Conservation (phyloP, 2,329 filamentous ascomycete genomes). For the Fusarium robinianum region DNA sequence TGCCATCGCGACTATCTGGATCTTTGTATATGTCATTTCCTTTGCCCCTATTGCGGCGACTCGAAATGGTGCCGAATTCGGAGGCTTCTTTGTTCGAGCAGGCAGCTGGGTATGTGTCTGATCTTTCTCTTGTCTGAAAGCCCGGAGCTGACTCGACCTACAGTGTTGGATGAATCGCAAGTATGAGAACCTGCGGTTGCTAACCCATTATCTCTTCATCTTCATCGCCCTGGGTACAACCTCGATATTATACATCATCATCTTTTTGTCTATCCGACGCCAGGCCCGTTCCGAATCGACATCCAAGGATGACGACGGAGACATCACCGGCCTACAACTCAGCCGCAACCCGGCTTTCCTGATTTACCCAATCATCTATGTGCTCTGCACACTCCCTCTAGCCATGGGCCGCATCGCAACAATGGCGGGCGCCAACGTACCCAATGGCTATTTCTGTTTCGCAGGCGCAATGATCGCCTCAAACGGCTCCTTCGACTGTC, state of each 20-base stretch:
- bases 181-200: conserved; percentile 59
- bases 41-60: conserved; percentile 54
- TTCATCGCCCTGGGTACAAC: conserved; percentile 50
- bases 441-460: conserved; percentile 60
- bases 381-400: conserved; percentile 69
- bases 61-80: conserved; percentile 45
- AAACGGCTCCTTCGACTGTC: conserved; percentile 60
- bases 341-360: conserved; percentile 60
- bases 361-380: conserved; percentile 70
- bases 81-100: conserved; percentile 65
- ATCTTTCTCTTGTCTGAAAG: rapidly evolving
- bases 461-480: conserved; percentile 62
- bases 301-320: conserved; percentile 11
- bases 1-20: conserved; percentile 57
- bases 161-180: conserved; percentile 67
- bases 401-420: conserved; percentile 66
- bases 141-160: conserved; percentile 8
- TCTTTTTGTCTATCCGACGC: conserved; percentile 47
- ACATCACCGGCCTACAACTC: conserved; percentile 23
- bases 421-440: conserved; percentile 59
- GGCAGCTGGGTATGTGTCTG: conserved; percentile 60
- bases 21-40: conserved; percentile 62
- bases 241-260: conserved; percentile 45
- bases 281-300: conserved; percentile 23
- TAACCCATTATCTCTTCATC: conserved; percentile 69